These are phyloP conservation scores for Pyrrhoderma lamaoense DNA, from an alignment of 1,284 basidiomycete species.

Conservation along the genomic window DNA sequence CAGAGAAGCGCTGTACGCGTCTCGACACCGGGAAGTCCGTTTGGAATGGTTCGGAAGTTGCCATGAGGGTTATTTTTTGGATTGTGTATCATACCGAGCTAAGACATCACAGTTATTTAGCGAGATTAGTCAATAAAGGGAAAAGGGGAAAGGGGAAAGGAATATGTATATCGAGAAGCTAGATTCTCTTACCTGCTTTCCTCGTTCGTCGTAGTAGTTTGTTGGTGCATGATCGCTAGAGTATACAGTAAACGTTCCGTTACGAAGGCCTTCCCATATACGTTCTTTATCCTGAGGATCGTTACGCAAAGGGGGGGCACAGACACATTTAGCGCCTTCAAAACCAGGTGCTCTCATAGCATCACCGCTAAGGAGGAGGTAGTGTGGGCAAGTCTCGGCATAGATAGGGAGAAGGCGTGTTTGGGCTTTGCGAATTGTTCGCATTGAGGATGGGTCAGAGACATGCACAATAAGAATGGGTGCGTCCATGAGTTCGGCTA, in stretches of 20 bases:
- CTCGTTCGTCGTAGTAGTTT: constrained; percentile 19
- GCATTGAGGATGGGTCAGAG: constrained; percentile 19
- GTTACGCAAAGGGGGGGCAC: constrained; percentile 21
- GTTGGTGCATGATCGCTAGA: constrained; percentile 22
- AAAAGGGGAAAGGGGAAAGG: too few relatives aligned
- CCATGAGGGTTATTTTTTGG: constrained; percentile 15
- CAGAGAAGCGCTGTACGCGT: constrained; percentile 22
- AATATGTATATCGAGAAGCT: background rate
- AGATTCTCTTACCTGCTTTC: constrained; percentile 18
- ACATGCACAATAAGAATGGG: constrained; percentile 24
- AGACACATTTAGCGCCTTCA: constrained; percentile 23
- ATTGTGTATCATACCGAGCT: constrained; percentile 19
- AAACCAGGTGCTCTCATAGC: constrained; percentile 21
- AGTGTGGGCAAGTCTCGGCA: constrained; percentile 24
- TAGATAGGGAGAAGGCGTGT: constrained; percentile 23
- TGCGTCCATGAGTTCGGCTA: constrained; percentile 24
- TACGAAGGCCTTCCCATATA: constrained; percentile 22
- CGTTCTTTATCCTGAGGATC: constrained; percentile 21
- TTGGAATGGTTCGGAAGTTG: constrained; percentile 22
- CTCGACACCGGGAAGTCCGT: constrained; percentile 23
- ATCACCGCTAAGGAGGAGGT: constrained; percentile 21
- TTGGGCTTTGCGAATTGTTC: constrained; percentile 22
- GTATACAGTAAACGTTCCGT: constrained; percentile 23
- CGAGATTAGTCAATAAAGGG: background rate
- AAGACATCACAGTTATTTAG: constrained; percentile 12